phyloP scores from a whole-genome alignment of 164 flowering plant species.

The Sextonia rubra region DNA sequence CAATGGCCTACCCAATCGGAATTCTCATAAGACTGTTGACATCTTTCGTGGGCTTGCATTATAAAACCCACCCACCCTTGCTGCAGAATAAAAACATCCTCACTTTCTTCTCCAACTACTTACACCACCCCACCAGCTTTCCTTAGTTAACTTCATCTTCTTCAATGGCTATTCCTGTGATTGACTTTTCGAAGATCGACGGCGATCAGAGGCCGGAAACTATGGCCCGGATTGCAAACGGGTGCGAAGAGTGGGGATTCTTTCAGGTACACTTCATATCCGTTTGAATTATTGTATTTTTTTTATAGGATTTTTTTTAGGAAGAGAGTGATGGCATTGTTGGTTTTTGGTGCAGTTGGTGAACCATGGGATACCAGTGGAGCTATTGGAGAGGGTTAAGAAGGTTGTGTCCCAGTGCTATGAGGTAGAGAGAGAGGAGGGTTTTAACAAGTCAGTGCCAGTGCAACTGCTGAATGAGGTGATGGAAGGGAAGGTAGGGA shows the following conservation, averaged over 20 bases:
- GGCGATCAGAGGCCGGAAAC: conserved; percentile 62
- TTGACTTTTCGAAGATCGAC: conserved; percentile 74
- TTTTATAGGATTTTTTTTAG: neutral
- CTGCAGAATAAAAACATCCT: neutral
- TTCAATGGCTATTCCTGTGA: conserved; percentile 76
- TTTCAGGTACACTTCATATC: conserved; percentile 52
- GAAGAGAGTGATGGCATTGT: neutral
- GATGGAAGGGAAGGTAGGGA: conserved; percentile 23
- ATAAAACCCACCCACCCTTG: neutral
- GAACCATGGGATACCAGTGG: conserved; percentile 80
- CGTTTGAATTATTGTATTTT: too few relatives aligned
- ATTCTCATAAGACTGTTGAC: neutral
- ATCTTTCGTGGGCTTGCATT: neutral
- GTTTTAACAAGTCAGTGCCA: conserved; percentile 43
- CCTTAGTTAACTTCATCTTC: too few relatives aligned
- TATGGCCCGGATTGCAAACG: conserved; percentile 56
- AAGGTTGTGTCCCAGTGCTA: conserved; percentile 52
- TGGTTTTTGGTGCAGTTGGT: conserved; percentile 46
- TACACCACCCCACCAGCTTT: neutral
- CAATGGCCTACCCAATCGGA: neutral
- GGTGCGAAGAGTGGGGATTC: conserved; percentile 86
- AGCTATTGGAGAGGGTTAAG: conserved; percentile 79
- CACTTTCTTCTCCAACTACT: neutral
- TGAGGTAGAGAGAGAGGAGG: conserved; percentile 61
- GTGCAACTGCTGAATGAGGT: conserved; percentile 51